These are phyloP conservation scores for Arxiozyma slooffiae DNA, from an alignment of 1,139 yeast genomes.

Conservation along the genomic window DNA sequence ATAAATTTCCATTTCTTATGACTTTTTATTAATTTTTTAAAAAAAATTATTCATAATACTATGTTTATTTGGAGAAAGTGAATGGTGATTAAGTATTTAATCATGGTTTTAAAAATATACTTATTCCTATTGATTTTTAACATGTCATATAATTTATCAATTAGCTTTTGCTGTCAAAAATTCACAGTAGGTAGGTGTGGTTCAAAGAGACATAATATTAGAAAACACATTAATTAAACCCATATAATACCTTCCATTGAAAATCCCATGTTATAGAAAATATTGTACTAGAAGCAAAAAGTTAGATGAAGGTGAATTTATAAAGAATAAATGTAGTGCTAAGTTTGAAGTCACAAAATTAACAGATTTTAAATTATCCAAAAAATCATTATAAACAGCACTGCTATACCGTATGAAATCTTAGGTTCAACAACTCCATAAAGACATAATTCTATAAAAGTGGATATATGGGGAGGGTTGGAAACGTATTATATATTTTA, in stretches of 20 bases:
- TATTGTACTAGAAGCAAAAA: constrained; percentile 65
- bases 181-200: constrained; percentile 76
- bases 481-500: constrained; percentile 77
- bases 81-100: constrained; percentile 95
- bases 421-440: constrained; percentile 87
- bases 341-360: constrained; percentile 75
- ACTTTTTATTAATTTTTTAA: constrained; percentile 56
- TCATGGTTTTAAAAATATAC: constrained; percentile 83
- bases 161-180: constrained; percentile 73
- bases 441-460: constrained; percentile 78
- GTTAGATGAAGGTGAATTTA: constrained; percentile 75
- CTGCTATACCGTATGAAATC: constrained; percentile 83
- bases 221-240: constrained; percentile 70
- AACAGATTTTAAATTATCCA: constrained; percentile 89
- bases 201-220: constrained; percentile 91
- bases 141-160: constrained; percentile 77
- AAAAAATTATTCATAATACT: constrained; percentile 57
- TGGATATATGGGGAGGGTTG: constrained; percentile 93
- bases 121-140: constrained; percentile 74
- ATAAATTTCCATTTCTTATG: constrained; percentile 50
- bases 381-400: constrained; percentile 50
- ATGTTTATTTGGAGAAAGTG: constrained; percentile 70
- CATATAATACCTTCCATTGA: constrained; percentile 40
- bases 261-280: constrained; percentile 37
- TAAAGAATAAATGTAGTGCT: constrained; percentile 74